Conservation (phyloP, 2,329 filamentous ascomycete species). For the Neophaeococcomyces aloes region DNA sequence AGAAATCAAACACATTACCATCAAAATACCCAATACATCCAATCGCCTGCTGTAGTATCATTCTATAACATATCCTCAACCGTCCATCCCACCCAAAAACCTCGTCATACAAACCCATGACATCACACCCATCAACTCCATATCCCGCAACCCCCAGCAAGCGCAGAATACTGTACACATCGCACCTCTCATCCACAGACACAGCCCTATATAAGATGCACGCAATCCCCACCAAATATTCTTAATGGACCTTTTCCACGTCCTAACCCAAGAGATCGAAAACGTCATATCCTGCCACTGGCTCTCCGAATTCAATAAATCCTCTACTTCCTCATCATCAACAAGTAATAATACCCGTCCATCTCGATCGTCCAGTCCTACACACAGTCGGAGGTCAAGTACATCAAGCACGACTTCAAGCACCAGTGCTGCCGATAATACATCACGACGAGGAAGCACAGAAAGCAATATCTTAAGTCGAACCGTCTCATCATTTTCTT, state of each 20-base stretch:
- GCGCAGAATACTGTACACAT: too few species aligned
- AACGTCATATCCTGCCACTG: constrained; percentile 20
- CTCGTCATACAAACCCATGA: too few species aligned
- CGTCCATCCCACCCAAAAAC: too few species aligned
- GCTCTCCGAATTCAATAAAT: constrained; percentile 16
- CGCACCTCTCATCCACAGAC: background rate
- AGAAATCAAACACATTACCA: too few species aligned
- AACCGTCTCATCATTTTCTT: background rate
- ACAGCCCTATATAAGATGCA: constrained; percentile 2
- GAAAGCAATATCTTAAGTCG: background rate
- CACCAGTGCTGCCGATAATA: background rate
- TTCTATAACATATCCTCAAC: too few species aligned
- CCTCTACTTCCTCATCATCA: constrained; percentile 11
- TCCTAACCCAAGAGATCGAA: constrained; percentile 17
- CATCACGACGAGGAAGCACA: background rate
- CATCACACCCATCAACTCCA: too few species aligned
- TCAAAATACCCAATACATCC: too few species aligned
- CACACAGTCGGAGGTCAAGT: too few species aligned
- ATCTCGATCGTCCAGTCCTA: background rate
- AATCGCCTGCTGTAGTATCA: too few species aligned
- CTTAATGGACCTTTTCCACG: constrained; percentile 20
- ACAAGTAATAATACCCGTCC: background rate
- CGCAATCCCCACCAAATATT: background rate
- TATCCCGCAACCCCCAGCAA: too few species aligned
- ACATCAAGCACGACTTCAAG: background rate